Evolutionary conservation across 345 rosid genomes (phyloP).

Genomic region (Hibiscus trionum): DNA sequence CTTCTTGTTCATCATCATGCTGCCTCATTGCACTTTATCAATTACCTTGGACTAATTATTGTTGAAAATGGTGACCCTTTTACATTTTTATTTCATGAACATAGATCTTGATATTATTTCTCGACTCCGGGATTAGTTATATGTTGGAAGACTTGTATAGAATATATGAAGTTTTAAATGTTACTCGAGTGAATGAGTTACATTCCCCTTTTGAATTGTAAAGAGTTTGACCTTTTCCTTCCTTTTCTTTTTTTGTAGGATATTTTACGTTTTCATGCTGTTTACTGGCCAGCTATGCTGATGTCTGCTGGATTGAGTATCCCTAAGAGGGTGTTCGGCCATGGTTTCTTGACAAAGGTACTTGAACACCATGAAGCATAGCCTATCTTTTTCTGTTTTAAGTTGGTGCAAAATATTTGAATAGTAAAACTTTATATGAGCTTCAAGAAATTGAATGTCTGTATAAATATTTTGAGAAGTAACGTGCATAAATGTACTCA

Average conservation of each 20-base stretch:
- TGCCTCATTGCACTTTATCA: too few relatives aligned
- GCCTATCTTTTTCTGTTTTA: background rate
- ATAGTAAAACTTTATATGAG: background rate
- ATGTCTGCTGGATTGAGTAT: conserved; percentile 82
- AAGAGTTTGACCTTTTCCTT: background rate
- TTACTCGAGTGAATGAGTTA: background rate
- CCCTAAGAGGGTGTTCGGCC: conserved; percentile 86
- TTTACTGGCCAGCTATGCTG: conserved; percentile 98
- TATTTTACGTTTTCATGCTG: conserved; percentile 89
- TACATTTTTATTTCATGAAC: background rate
- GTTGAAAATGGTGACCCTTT: background rate
- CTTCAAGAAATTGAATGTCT: background rate
- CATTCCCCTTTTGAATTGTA: background rate
- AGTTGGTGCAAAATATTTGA: background rate
- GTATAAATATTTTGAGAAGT: background rate
- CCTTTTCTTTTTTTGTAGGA: conserved; percentile 44
- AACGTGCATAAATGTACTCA: background rate
- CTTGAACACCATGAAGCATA: background rate
- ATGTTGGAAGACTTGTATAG: background rate
- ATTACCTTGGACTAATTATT: background rate
- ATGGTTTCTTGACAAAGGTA: conserved; percentile 95
- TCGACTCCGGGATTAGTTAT: background rate
- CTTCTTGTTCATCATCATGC: background rate
- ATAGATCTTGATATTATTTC: background rate
- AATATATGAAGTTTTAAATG: background rate